phyloP scores from a whole-genome alignment of 2,329 filamentous ascomycete species.

The Colletotrichum tropicicola region DNA sequence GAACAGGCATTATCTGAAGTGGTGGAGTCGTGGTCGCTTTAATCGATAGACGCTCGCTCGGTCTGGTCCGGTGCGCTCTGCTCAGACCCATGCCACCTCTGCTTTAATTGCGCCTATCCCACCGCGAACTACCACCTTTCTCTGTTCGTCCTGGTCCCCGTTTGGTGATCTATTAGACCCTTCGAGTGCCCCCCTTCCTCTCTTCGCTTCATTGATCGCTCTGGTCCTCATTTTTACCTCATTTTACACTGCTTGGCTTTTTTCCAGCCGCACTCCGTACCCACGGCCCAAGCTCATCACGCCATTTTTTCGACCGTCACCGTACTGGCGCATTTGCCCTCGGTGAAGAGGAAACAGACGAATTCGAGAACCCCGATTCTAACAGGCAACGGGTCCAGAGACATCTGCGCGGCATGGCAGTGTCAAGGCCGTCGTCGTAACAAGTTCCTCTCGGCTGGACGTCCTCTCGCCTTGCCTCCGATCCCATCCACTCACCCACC shows the following conservation, averaged over 20 bases:
- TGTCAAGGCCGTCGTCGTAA: constrained; percentile 13
- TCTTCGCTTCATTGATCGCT: background rate
- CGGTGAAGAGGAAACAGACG: background rate
- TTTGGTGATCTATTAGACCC: constrained; percentile 25
- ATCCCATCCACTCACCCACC: constrained; percentile 7
- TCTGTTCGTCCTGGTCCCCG: constrained; percentile 19
- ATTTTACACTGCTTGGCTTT: background rate
- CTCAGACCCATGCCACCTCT: constrained; percentile 24
- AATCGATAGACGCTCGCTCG: constrained; percentile 27
- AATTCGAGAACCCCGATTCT: background rate
- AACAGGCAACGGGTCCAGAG: background rate
- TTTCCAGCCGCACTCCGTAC: background rate
- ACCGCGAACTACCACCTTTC: constrained; percentile 4
- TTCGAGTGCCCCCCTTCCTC: constrained; percentile 4
- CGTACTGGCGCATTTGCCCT: background rate
- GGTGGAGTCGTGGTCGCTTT: constrained; percentile 6
- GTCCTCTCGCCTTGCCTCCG: background rate
- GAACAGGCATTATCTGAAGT: constrained; percentile 21
- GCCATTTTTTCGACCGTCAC: background rate
- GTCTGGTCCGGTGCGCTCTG: constrained; percentile 26
- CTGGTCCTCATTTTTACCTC: background rate
- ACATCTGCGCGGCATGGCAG: constrained; percentile 24
- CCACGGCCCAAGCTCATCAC: constrained; percentile 4
- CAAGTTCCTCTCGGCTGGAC: constrained; percentile 12
- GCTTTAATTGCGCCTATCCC: constrained; percentile 29